Base-by-base conservation (phyloP, 768 basidiomycete species). In the Leccinum pellstonianum region DNA sequence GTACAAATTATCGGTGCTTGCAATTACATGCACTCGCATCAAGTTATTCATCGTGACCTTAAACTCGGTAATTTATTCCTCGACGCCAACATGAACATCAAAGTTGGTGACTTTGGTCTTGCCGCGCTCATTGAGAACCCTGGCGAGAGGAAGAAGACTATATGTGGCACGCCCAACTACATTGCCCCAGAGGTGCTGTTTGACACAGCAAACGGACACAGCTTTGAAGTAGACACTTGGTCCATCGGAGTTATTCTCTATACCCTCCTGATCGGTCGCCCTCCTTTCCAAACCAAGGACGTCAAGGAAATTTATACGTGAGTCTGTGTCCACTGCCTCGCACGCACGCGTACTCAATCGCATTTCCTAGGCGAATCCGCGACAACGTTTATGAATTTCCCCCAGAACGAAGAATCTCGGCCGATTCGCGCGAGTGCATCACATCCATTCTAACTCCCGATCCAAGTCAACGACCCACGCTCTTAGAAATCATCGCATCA, bases 151-250 rank as follows among this genome's bases (percentile, higher is more conserved):
- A 97, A 98, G 83, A 98, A 98, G 85, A 99, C 96, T 0, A 97
- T 98, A 51, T 98, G 97, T 65, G 96, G 96, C 1, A 99, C 96
- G 0, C 97, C 96, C 2, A 98, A 99, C 71, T 98, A 99, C 71
- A 98, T 99, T 63, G 96, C 97, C 0, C 97, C 97, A 0, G 96
- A 98, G 71, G 95, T 98, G 23, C 78, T 99, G 64, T 97, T 96
- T 72, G 95, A 98, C 72, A 93, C 90, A 25, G 92, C 87, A 17
- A 95, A 94, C 63, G 95, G 96, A 2, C 96, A 99, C 75, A 95
- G 92, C 70, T 99, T 97, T 65, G 97, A 99, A 77, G 96, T 98
- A 29, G 96, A 99, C 71, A 91, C 94, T 9, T 99, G 96, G 96
- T 94, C 92, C 2, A 88, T 96, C 52, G 96, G 96, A 14, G 96